These are phyloP conservation scores for Schoenoplectus triqueter DNA, from an alignment of 202 grass and related monocot species.

Conservation along the genomic window DNA sequence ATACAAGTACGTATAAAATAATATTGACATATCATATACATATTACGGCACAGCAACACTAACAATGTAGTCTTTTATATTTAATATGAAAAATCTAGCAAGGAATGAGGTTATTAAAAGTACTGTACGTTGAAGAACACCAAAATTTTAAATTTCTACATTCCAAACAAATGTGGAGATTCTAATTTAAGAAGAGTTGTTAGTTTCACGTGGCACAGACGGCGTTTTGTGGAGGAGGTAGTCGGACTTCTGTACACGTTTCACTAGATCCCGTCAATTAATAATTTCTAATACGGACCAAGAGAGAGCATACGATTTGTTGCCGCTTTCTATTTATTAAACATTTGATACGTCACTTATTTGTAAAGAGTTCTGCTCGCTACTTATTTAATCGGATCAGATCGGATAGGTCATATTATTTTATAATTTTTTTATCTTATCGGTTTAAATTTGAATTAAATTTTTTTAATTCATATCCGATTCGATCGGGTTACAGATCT, in stretches of 20 bases:
- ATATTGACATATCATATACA: not conserved
- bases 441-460: no score
- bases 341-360: not conserved
- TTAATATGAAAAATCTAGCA: not conserved
- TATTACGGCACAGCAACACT: not conserved
- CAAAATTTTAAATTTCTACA: not conserved
- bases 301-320: not conserved
- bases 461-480: no score
- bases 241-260: constrained; percentile 12
- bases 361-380: no score
- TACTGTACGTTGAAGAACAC: not conserved
- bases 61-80: no score
- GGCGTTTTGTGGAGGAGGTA: constrained; percentile 31
- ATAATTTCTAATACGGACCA: not conserved
- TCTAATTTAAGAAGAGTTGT: not conserved
- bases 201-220: constrained; percentile 40
- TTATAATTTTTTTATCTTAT: no score
- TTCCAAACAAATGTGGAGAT: constrained; percentile 4
- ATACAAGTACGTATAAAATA: not conserved
- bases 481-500: no score
- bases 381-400: no score
- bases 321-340: not conserved
- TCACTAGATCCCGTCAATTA: constrained; percentile 25
- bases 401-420: no score
- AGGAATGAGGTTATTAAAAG: not conserved